Conservation (phyloP, 768 basidiomycete genomes). For the Panellus pusillus region DNA sequence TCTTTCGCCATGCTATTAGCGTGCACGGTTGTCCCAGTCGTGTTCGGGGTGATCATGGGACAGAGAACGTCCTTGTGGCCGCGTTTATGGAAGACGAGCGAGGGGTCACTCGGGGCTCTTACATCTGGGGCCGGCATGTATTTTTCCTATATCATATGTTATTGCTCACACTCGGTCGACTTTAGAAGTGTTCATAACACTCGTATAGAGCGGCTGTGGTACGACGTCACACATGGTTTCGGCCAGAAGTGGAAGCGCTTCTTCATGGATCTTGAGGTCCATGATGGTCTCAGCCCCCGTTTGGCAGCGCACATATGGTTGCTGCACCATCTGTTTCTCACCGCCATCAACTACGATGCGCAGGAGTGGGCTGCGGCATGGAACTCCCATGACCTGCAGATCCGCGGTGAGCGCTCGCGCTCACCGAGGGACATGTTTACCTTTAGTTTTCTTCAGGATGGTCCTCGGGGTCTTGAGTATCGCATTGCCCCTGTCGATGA, state of each 20-base stretch:
- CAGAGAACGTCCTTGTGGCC: constrained; percentile 12
- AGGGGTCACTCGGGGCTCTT: background rate
- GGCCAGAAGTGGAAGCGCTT: constrained; percentile 33
- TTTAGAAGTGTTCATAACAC: constrained; percentile 20
- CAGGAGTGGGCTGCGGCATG: constrained; percentile 28
- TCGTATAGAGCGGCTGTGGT: constrained; percentile 29
- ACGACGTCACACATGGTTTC: constrained; percentile 29
- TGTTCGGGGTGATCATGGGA: constrained; percentile 19
- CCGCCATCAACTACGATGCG: constrained; percentile 24
- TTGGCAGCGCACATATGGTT: constrained; percentile 30
- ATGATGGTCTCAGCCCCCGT: constrained; percentile 24
- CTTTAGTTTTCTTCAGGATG: constrained; percentile 22
- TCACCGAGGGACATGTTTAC: constrained; percentile 21
- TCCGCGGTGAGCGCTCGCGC: constrained; percentile 11
- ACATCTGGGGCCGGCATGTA: constrained; percentile 11
- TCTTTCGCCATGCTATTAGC: constrained; percentile 30
- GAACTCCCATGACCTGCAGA: constrained; percentile 27
- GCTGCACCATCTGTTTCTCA: constrained; percentile 30
- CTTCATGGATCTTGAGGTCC: constrained; percentile 28
- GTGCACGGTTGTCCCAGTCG: constrained; percentile 34
- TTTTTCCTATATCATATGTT: no score
- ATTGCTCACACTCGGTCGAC: background rate
- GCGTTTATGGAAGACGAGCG: background rate
- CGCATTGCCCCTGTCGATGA: background rate
- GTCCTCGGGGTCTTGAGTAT: constrained; percentile 15